Conservation (phyloP, 2,329 filamentous ascomycete species). For the Akanthomyces uredinophilus region DNA sequence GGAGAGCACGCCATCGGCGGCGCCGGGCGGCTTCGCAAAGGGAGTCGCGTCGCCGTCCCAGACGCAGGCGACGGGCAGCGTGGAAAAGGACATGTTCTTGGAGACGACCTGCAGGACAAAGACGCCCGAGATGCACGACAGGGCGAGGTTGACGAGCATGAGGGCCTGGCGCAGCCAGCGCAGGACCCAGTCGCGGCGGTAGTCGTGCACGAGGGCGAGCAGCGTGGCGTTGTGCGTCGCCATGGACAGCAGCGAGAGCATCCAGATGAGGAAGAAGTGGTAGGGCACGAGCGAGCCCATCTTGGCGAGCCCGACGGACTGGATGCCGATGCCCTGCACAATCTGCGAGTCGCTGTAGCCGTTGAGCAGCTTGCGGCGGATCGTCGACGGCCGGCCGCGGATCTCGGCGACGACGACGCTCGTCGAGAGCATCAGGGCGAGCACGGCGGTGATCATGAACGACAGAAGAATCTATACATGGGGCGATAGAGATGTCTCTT, state of each 20-base stretch:
- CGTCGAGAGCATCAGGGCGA: conserved; percentile 51
- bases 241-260: conserved; percentile 58
- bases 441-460: conserved; percentile 58
- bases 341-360: conserved; percentile 65
- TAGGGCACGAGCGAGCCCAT: conserved; percentile 56
- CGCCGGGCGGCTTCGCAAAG: conserved; percentile 24
- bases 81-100: conserved; percentile 44
- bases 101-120: conserved; percentile 52
- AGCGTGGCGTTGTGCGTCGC: conserved; percentile 61
- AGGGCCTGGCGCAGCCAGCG: conserved; percentile 60
- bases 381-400: conserved; percentile 42
- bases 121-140: conserved; percentile 51
- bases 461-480: conserved; percentile 54
- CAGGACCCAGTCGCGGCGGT: conserved; percentile 61
- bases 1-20: conserved; percentile 39
- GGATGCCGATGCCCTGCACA: conserved; percentile 63
- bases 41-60: conserved; percentile 40
- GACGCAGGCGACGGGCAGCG: conserved; percentile 57
- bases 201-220: conserved; percentile 60
- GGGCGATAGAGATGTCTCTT: background rate
- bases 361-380: conserved; percentile 59
- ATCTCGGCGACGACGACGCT: conserved; percentile 53
- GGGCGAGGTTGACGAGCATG: conserved; percentile 59
- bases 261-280: conserved; percentile 69
- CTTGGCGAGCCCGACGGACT: conserved; percentile 57